Evolutionary conservation across 257 asterid species (phyloP), one percentile per base, ranked within the genome.

Genomic region (Lantana camara): DNA sequence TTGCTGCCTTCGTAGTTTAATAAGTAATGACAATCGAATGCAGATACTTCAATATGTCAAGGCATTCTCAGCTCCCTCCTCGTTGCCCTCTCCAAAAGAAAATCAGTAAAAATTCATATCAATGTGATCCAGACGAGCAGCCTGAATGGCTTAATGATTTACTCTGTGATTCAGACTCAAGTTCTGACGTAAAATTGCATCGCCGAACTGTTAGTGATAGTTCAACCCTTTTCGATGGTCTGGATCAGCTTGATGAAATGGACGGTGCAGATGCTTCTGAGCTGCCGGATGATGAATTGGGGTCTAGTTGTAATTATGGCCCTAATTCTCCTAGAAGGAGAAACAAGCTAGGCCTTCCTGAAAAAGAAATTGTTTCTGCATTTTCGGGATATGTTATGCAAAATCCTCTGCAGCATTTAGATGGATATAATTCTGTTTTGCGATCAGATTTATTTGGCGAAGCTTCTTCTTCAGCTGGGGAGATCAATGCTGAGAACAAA

Each of bases 81-180:
- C 95, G 95, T 8, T 86, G 90, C 74, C 96, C 96, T 63, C 82
- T 79, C 73, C 95, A 81, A 66, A 89, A 83, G 82, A 89, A 84
- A 77, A 35, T 64, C 7, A 32, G 73, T 67, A 61, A 61, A 44
- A 68, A 47, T 19, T 68, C 60, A 3, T 14, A 59, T 57, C 44
- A 30, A 23, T 20, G 17, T 4, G 69, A 78, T 48, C 88, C 82
- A 15, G 96, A 83, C 61, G 89, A 86, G 70, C 91, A 80, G 45
- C 94, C 85, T 1, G 75, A 76, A 41, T 89, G 97, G 97, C 79
- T 86, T 27, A 77, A 79, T 67, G 94, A 86, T 72, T 81, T 89
- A 64, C 66, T 86, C 76, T 78, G 62, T 60, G 97, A 86, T 20
- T 67, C 81, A 4, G 88, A 83, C 32, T 61, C 81, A 47, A 73